phyloP scores from a whole-genome alignment of 2,329 filamentous ascomycete genomes.

The Aspergillus uvarum region DNA sequence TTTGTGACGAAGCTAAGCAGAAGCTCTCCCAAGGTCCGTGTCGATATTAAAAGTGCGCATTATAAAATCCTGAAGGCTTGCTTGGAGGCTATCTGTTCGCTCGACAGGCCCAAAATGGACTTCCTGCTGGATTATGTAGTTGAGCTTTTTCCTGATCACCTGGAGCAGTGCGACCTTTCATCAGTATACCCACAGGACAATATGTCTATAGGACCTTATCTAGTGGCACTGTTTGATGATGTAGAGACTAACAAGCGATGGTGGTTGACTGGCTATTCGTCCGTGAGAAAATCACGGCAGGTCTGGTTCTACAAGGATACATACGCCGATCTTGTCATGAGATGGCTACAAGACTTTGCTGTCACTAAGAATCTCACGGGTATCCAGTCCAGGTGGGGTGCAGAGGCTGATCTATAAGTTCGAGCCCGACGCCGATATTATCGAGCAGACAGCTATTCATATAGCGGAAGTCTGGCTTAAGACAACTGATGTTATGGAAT shows the following conservation, averaged over 20 bases:
- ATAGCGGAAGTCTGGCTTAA: no score
- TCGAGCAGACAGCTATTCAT: no score
- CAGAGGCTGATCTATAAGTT: no score
- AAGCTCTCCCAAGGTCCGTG: constrained; percentile 17
- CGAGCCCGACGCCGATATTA: no score
- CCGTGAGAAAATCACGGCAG: no score
- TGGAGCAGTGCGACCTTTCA: constrained; percentile 19
- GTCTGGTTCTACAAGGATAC: no score
- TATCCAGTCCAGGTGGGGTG: no score
- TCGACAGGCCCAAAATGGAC: not conserved
- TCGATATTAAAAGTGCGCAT: constrained; percentile 17
- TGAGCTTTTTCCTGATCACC: constrained; percentile 12
- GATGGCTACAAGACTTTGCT: no score
- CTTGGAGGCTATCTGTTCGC: constrained; percentile 12
- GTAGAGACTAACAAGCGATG: constrained; percentile 19
- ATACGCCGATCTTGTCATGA: no score
- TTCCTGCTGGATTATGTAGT: constrained; percentile 10
- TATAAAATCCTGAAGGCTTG: constrained; percentile 14
- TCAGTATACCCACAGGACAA: constrained; percentile 22
- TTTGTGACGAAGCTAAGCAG: constrained; percentile 24
- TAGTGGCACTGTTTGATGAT: constrained; percentile 24
- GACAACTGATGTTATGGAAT: no score
- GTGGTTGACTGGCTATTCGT: constrained; percentile 11
- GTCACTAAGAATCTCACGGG: no score
- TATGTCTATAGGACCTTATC: constrained; percentile 20